Base-by-base conservation (phyloP, 148 eudicot genomes). In the Tetragonia tetragonoides region DNA sequence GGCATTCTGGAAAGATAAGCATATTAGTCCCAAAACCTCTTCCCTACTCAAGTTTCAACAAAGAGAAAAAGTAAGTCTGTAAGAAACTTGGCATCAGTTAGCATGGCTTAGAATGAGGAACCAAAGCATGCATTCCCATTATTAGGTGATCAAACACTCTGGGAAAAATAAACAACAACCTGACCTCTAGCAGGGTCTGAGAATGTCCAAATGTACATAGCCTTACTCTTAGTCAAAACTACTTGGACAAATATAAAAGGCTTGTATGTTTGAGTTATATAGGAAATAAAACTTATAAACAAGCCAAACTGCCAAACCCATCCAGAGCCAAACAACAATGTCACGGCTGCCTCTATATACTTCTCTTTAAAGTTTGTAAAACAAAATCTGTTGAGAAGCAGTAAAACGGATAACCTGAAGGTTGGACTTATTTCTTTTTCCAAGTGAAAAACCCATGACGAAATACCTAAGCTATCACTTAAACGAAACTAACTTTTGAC, bases 231-330 rank as follows among this genome's bases (percentile, higher is more conserved):
- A n/a, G n/a, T 47, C 8, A 34, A 40, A 44, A 66, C 3, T 14
- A 54, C n/a, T 6, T 15, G 28, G 34, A 42, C n/a, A 62, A 4
- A 40, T 49, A 42, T 39, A 78, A 70, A 47, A 20, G 56, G 11
- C n/a, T n/a, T n/a, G n/a, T n/a, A n/a, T n/a, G n/a, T n/a, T n/a
- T n/a, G n/a, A 57, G 34, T 44, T 38, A 17, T 57, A 10, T 47
- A 49, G 49, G 6, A 8, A 59, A 77, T 74, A 79, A 51, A 68
- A 89, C 98, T 88, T 89, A 95, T 97, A 86, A 42, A 92, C 97
- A 73, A 95, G n/a, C n/a, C n/a, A n/a, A n/a, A n/a, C n/a, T n/a
- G 90, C 98, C 98, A 95, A 74, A 95, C 89, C 94, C 95, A 95
- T 76, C 93, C 93, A 74, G 97, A 95, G 61, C 97, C 98, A 72